Conservation (phyloP, 106 monocot genomes). For the Agapanthus africanus region DNA sequence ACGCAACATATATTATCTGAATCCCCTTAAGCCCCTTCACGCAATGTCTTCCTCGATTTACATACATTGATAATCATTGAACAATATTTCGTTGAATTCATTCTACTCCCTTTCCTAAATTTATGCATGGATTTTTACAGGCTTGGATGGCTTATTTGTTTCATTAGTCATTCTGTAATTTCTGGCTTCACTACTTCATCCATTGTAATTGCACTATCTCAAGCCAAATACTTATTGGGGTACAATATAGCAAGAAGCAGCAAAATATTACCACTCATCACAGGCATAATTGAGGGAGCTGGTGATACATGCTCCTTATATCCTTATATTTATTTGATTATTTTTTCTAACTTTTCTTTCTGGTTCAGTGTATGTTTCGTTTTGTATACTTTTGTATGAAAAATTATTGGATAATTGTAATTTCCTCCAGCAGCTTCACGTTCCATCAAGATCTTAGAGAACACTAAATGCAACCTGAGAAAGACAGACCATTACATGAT, state of each 20-base stretch:
- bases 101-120: no score
- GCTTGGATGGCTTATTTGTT: conserved; percentile 94
- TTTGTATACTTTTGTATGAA: no score
- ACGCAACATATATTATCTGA: no score
- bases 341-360: no score
- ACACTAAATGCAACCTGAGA: not conserved
- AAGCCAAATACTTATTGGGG: conserved; percentile 92
- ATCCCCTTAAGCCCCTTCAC: no score
- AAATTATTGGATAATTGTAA: not conserved
- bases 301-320: conserved; percentile 19
- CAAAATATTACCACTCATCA: conserved; percentile 78
- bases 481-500: not conserved
- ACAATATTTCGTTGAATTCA: no score
- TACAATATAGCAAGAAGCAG: conserved; percentile 75
- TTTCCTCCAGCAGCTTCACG: not conserved
- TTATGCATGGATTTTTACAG: conserved; percentile 33
- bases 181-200: conserved; percentile 96
- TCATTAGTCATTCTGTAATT: conserved; percentile 96
- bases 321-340: not conserved
- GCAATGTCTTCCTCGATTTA: no score
- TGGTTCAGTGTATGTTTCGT: no score
- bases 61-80: no score
- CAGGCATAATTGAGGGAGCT: conserved; percentile 81
- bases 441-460: conserved; percentile 1
- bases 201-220: conserved; percentile 88